phyloP scores from a whole-genome alignment of 2,329 filamentous ascomycete genomes.

The Penicillium sp. region DNA sequence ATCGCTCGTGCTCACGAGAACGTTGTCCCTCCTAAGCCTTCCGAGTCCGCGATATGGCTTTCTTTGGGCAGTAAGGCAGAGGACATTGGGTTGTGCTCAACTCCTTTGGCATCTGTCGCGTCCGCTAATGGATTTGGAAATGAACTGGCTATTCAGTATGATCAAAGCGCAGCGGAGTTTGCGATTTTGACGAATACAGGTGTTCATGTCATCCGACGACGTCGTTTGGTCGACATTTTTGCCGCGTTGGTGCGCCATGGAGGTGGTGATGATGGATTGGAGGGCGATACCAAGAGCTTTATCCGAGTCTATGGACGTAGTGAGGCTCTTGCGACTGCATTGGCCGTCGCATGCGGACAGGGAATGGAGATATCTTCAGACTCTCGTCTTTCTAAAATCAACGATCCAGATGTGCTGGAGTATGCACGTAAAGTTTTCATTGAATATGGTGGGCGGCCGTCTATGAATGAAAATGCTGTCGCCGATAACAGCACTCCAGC shows the following conservation, averaged over 20 bases:
- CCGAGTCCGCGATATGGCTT: constrained; percentile 77
- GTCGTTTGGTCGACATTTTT: constrained; percentile 87
- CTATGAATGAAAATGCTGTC: constrained; percentile 71
- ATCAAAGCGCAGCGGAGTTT: constrained; percentile 74
- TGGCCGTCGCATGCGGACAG: constrained; percentile 93
- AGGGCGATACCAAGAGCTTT: constrained; percentile 77
- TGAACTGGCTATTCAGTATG: constrained; percentile 93
- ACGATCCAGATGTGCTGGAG: constrained; percentile 81
- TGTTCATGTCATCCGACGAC: constrained; percentile 77
- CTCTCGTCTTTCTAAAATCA: constrained; percentile 64
- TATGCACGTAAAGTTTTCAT: constrained; percentile 84
- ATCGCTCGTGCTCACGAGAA: constrained; percentile 58
- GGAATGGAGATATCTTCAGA: constrained; percentile 74
- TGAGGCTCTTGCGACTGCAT: constrained; percentile 83
- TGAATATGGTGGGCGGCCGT: constrained; percentile 84
- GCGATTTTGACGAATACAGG: constrained; percentile 89
- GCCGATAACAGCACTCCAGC: constrained; percentile 59
- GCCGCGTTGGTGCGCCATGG: constrained; percentile 72
- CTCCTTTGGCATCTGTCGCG: constrained; percentile 64
- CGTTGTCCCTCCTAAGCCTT: constrained; percentile 58
- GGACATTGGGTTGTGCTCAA: constrained; percentile 72
- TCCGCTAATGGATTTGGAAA: constrained; percentile 83
- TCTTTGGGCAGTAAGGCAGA: constrained; percentile 70
- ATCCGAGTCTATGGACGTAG: constrained; percentile 80
- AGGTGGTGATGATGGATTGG: constrained; percentile 68